Evolutionary conservation across 257 asterid genomes (phyloP), one percentile per base, ranked within the genome.

Genomic region (Prunella vulgaris): DNA sequence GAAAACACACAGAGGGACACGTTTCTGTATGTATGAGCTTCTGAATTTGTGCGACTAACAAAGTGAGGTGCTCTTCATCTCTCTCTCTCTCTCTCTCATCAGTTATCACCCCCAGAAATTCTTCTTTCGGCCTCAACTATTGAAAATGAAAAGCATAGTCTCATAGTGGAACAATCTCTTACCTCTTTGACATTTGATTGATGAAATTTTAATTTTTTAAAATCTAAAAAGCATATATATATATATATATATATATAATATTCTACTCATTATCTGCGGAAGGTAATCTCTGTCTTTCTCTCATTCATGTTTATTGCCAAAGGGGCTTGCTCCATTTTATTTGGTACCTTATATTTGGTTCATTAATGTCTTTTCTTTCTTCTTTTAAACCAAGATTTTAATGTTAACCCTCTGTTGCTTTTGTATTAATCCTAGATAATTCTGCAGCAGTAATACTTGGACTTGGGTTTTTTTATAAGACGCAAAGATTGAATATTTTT

Each of bases 401-500:
- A 62, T 21, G 30, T n/a, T n/a, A n/a, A n/a, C n/a, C n/a, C 22
- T 10, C 2, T 33, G 24, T 14, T 24, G 27, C 37, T 73, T 9
- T 68, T 63, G 67, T 22, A 4, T 35, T 7, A 35, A 30, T 2
- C 6, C 33, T 4, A 30, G 33, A 30, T 30, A 4, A 35, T 35
- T 35, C 42, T 22, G 13, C n/a, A 8, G 60, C 30, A 27, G 28
- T 25, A 51, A 14, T 3, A 3, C 22, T 27, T 58, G 20, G 68
- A 3, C 7, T 35, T 51, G 60, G 74, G 35, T 51, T 8, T 37
- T 38, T 27, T 51, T 54, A 2, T 44, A 44, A 15, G 30, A 44
- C 3, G 37, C 52, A 53, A 70, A 68, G 61, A 51, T 73, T 58
- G 66, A 63, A 51, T 73, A 35, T 76, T 64, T 68, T 48, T 22